Evolutionary conservation across 2,329 filamentous ascomycete genomes (phyloP).

Genomic region (Microthyrium microscopicum): DNA sequence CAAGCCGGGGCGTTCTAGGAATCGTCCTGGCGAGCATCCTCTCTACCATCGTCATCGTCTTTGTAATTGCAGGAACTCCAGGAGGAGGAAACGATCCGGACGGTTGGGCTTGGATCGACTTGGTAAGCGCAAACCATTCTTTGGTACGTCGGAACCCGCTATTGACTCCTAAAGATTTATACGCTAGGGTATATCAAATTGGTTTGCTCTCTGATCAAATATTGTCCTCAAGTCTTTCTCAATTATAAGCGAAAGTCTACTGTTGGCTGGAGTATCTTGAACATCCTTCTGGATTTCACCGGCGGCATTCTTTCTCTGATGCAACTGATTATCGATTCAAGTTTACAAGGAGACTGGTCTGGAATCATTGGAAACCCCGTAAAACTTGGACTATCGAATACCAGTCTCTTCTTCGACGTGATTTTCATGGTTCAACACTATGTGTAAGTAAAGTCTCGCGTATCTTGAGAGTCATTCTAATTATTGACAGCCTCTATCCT

Average conservation of each 20-base stretch:
- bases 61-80: slow-evolving; percentile 27
- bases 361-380: slow-evolving; percentile 83
- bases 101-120: slow-evolving; percentile 47
- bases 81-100: slow-evolving; percentile 29
- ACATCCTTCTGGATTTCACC: slow-evolving; percentile 68
- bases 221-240: slow-evolving; percentile 67
- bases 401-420: slow-evolving; percentile 71
- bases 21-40: slow-evolving; percentile 53
- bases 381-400: slow-evolving; percentile 73
- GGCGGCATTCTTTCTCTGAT: slow-evolving; percentile 68
- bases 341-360: slow-evolving; percentile 71
- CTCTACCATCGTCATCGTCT: slow-evolving; percentile 29
- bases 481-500: slow-evolving; percentile 3
- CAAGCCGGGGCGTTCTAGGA: slow-evolving; percentile 47
- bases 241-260: slow-evolving; percentile 81
- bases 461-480: neutral
- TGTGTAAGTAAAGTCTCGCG: slow-evolving; percentile 5
- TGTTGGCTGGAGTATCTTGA: slow-evolving; percentile 68
- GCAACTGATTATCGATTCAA: slow-evolving; percentile 75
- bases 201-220: slow-evolving; percentile 77
- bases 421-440: slow-evolving; percentile 86
- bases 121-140: slow-evolving; percentile 21
- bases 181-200: slow-evolving; percentile 79
- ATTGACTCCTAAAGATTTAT: slow-evolving; percentile 28
- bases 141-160: slow-evolving; percentile 26